phyloP scores from a whole-genome alignment of 2,329 filamentous ascomycete species.

The Phyllosticta ampelicida region DNA sequence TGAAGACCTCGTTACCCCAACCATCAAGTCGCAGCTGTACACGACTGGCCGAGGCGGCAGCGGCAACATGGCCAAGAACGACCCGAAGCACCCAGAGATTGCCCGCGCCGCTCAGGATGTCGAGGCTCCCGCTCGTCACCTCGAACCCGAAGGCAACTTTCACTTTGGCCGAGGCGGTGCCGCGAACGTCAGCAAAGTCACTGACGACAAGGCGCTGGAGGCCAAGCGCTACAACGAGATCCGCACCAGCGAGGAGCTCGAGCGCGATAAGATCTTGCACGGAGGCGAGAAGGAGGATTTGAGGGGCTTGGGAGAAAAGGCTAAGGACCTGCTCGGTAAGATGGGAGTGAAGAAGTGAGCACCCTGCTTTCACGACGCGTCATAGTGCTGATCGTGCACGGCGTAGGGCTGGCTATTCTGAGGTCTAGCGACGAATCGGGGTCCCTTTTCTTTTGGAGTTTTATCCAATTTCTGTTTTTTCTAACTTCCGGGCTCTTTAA shows the following conservation, averaged over 20 bases:
- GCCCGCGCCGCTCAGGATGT: conserved; percentile 79
- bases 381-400: background rate
- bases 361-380: background rate
- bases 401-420: background rate
- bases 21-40: conserved; percentile 70
- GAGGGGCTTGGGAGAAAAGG: conserved; percentile 41
- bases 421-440: background rate
- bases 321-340: conserved; percentile 40
- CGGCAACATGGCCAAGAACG: conserved; percentile 77
- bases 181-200: conserved; percentile 51
- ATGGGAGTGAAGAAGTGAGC: conserved; percentile 29
- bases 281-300: conserved; percentile 20
- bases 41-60: conserved; percentile 83
- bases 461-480: too few relatives aligned
- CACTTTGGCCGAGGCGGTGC: conserved; percentile 67
- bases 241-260: conserved; percentile 22
- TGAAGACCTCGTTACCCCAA: conserved; percentile 66
- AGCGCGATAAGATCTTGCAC: conserved; percentile 32
- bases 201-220: conserved; percentile 28
- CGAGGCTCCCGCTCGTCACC: conserved; percentile 35
- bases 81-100: conserved; percentile 52
- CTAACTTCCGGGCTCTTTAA: background rate
- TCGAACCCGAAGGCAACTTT: conserved; percentile 48
- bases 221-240: conserved; percentile 23
- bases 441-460: background rate